phyloP scores from a whole-genome alignment of 768 basidiomycete species.

The Rickenella mellea region DNA sequence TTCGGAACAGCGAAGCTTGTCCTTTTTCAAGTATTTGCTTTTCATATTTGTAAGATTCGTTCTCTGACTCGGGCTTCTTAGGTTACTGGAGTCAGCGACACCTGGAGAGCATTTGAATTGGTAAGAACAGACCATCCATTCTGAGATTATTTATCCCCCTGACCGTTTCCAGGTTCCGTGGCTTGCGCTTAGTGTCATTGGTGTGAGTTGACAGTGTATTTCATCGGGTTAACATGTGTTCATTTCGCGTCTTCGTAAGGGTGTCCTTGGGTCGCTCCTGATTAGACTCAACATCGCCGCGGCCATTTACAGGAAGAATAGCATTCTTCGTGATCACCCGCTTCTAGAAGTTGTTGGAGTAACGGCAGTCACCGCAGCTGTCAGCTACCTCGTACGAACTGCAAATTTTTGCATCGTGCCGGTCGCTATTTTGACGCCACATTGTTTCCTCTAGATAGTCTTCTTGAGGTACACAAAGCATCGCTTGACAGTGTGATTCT shows the following conservation, averaged over 20 bases:
- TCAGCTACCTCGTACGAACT: slow-evolving; percentile 52
- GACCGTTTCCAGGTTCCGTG: slow-evolving; percentile 48
- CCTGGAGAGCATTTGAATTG: slow-evolving; percentile 67
- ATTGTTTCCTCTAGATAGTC: slow-evolving; percentile 42
- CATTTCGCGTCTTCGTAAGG: slow-evolving; percentile 26
- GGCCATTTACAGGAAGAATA: slow-evolving; percentile 52
- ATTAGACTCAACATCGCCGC: slow-evolving; percentile 58
- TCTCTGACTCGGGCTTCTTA: slow-evolving; percentile 11
- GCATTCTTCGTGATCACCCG: slow-evolving; percentile 48
- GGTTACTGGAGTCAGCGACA: slow-evolving; percentile 50
- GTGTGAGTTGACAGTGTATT: slow-evolving; percentile 28
- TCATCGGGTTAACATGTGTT: slow-evolving; percentile 2
- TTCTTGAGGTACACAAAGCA: slow-evolving; percentile 41
- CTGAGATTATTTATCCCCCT: slow-evolving; percentile 1
- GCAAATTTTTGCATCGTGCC: neutral
- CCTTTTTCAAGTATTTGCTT: slow-evolving; percentile 50
- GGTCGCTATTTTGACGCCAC: neutral
- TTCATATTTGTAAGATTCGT: neutral
- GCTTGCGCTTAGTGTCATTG: slow-evolving; percentile 51
- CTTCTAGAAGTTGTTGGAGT: slow-evolving; percentile 54
- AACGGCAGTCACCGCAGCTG: slow-evolving; percentile 58
- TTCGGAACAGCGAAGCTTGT: slow-evolving; percentile 82
- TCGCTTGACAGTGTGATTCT: neutral
- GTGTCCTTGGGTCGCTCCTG: slow-evolving; percentile 53
- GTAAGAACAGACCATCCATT: slow-evolving; percentile 23